Percentiles rank a stretch among this genome's conserved stretches.
Evolutionary conservation across 805 yeast species (phyloP).

Genomic region (Starmera dryadoides): DNA sequence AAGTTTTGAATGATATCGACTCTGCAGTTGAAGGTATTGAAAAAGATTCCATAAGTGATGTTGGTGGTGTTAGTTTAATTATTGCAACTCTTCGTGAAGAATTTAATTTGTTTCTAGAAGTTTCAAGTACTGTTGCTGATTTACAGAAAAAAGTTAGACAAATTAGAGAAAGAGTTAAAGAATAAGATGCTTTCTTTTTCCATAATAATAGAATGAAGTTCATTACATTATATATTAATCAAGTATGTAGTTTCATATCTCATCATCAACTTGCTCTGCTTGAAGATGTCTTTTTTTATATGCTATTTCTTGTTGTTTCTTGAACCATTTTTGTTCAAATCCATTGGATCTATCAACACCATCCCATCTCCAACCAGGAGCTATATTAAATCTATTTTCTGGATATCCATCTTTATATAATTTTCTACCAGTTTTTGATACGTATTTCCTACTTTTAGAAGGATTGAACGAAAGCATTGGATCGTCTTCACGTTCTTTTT

Average conservation of each 20-base stretch:
- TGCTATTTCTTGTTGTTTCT: constrained; percentile 20
- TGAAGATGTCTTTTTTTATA: background rate
- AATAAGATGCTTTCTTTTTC: too few relatives aligned
- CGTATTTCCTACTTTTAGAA: constrained; percentile 13
- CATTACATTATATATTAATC: too few relatives aligned
- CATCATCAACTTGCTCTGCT: too few relatives aligned
- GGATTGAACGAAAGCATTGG: constrained; percentile 48
- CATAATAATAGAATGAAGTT: too few relatives aligned
- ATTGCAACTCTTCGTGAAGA: constrained; percentile 61
- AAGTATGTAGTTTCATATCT: too few relatives aligned
- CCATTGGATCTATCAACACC: constrained; percentile 89
- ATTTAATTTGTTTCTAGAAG: constrained; percentile 64
- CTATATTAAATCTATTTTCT: constrained; percentile 66
- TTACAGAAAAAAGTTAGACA: constrained; percentile 47
- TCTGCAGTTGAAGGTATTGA: constrained; percentile 56
- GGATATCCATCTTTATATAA: constrained; percentile 49
- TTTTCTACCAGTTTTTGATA: constrained; percentile 41
- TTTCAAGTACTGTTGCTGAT: constrained; percentile 68
- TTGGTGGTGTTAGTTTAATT: constrained; percentile 39
- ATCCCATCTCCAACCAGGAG: constrained; percentile 86
- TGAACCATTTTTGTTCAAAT: constrained; percentile 62
- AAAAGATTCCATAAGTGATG: constrained; percentile 35
- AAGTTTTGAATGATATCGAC: constrained; percentile 45
- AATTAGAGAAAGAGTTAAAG: constrained; percentile 1
- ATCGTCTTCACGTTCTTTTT: constrained; percentile 44